A percentile compares a stretch with the other conserved stretches of the same genome.
phyloP scores from a whole-genome alignment of 78 protist species.

The Creolimax fragrantissima region DNA sequence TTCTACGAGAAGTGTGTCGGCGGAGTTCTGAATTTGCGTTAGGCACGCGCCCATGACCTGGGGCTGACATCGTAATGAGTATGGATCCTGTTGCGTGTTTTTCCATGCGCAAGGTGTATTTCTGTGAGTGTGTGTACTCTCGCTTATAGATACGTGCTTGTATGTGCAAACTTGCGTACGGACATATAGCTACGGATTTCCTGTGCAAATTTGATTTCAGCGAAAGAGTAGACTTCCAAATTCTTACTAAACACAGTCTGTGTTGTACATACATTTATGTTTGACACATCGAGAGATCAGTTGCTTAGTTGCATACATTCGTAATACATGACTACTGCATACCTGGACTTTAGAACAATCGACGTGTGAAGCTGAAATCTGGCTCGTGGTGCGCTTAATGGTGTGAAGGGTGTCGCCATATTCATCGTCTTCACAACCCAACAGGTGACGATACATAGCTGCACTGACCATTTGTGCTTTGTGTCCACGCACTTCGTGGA shows the following conservation, averaged over 20 bases:
- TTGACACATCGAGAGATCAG: no score
- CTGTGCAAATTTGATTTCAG: no score
- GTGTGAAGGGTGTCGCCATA: not conserved
- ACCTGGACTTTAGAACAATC: not conserved
- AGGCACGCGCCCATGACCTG: not conserved
- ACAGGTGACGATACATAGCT: not conserved
- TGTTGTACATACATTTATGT: no score
- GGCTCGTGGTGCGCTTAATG: not conserved
- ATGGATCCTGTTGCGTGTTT: not conserved
- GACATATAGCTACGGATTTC: no score
- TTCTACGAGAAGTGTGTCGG: not conserved
- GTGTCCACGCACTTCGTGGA: not conserved
- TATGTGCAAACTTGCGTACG: no score
- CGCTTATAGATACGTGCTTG: no score
- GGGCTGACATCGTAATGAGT: not conserved
- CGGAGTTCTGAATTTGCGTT: not conserved
- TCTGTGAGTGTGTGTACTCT: no score
- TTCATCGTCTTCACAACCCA: not conserved
- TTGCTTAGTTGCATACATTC: no score
- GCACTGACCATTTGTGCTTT: not conserved
- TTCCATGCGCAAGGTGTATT: no score
- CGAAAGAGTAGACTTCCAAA: no score
- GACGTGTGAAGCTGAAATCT: not conserved
- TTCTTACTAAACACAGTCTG: no score
- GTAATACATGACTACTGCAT: no score